Evolutionary conservation across 768 basidiomycete genomes (phyloP).

Genomic region (Cubamyces sp.): DNA sequence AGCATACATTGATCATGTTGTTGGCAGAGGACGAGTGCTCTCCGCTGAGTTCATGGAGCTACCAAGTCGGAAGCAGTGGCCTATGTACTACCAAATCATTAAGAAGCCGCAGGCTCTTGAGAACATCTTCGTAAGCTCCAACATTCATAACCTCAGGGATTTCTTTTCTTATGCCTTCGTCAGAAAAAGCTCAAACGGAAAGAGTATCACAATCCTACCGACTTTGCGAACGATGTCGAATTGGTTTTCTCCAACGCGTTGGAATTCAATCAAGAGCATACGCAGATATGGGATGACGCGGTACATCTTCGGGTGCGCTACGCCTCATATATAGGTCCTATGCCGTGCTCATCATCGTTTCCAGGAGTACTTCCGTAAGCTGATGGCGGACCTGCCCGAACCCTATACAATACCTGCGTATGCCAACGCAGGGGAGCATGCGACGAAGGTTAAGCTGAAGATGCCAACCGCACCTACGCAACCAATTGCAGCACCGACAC

Average conservation of each 20-base stretch:
- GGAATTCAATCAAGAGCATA: conserved; percentile 86
- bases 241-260: conserved; percentile 90
- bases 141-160: not conserved
- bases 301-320: conserved; percentile 59
- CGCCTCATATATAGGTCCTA: not conserved
- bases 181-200: conserved; percentile 85
- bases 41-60: conserved; percentile 84
- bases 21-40: conserved; percentile 62
- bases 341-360: conserved; percentile 4
- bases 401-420: conserved; percentile 70
- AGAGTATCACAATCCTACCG: conserved; percentile 66
- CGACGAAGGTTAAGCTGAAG: conserved; percentile 75
- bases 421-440: conserved; percentile 39
- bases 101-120: conserved; percentile 80
- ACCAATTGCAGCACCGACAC: conserved; percentile 11
- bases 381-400: conserved; percentile 79
- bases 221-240: conserved; percentile 87
- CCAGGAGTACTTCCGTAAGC: conserved; percentile 72
- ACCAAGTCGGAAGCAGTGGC: conserved; percentile 78
- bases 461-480: conserved; percentile 51
- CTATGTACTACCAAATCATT: conserved; percentile 79
- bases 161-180: not conserved
- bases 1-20: conserved; percentile 1
- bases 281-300: conserved; percentile 82
- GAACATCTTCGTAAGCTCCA: conserved; percentile 65